A percentile compares a stretch with the other conserved stretches of the same genome.
Conservation (phyloP, 1,284 basidiomycete genomes). For the Malassezia obtusa region DNA sequence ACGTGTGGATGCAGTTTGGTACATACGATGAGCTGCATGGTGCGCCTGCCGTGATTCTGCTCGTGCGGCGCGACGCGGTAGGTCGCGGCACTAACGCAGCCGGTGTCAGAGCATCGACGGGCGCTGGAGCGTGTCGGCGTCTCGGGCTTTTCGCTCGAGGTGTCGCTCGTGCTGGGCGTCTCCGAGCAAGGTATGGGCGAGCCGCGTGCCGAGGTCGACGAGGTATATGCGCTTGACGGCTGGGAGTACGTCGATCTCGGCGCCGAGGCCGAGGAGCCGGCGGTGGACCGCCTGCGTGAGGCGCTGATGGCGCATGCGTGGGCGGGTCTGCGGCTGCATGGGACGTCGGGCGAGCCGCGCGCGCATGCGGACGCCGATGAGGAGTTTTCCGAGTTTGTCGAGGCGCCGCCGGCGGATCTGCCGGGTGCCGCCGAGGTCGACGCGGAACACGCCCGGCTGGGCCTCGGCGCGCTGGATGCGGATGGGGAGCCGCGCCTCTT, state of each 20-base stretch:
- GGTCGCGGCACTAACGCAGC: neutral
- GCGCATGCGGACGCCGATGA: neutral
- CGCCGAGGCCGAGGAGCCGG: neutral
- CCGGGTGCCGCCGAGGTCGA: neutral
- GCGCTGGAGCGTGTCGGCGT: neutral
- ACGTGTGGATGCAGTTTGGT: neutral
- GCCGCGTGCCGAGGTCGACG: neutral
- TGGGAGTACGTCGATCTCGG: constrained; percentile 14
- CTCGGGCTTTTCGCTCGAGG: neutral
- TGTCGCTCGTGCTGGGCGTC: constrained; percentile 5
- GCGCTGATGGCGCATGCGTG: constrained; percentile 14
- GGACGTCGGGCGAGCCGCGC: neutral
- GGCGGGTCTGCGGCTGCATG: neutral
- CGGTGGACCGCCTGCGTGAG: neutral
- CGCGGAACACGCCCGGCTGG: neutral
- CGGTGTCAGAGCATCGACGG: neutral
- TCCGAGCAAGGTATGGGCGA: too few species aligned
- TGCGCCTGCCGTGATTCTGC: constrained; percentile 2
- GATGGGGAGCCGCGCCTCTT: neutral
- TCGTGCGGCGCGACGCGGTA: neutral
- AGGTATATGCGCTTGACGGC: constrained; percentile 8
- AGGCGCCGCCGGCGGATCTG: neutral
- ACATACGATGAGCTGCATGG: neutral
- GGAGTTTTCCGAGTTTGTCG: constrained; percentile 4
- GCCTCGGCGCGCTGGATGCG: neutral